These are phyloP conservation scores for Eucalyptus victrix DNA, from an alignment of 345 rosid species.

Conservation along the genomic window DNA sequence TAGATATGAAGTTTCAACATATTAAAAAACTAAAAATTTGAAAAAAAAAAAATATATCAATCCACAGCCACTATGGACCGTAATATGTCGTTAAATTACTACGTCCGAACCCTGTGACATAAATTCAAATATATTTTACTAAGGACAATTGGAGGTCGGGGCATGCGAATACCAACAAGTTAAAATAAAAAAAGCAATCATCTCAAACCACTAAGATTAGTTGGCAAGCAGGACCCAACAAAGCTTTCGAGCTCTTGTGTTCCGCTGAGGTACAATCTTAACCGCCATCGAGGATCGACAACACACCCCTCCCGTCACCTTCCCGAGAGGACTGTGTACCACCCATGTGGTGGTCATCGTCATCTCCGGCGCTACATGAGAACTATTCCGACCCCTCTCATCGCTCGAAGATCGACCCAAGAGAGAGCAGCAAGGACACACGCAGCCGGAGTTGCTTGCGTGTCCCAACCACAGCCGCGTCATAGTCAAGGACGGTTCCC, in stretches of 20 bases:
- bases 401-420: not conserved
- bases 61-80: accelerated
- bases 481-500: not conserved
- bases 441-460: not conserved
- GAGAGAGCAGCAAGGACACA: not conserved
- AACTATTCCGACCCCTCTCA: not conserved
- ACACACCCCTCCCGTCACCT: not conserved
- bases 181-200: no score
- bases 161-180: accelerated
- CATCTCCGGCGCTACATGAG: not conserved
- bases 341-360: not conserved
- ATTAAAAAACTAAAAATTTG: not conserved
- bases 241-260: no score
- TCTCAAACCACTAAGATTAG: no score
- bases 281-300: accelerated
- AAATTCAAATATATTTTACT: no score
- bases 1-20: not conserved
- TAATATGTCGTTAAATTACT: no score
- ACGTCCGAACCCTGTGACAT: accelerated
- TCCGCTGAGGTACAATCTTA: no score
- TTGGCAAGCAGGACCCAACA: no score
- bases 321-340: not conserved
- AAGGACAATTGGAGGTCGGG: accelerated
- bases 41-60: not conserved
- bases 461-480: not conserved